Evolutionary conservation across 495 filamentous ascomycete genomes (phyloP), one percentile per base, ranked within the genome.

Genomic region (Evernia prunastri): DNA sequence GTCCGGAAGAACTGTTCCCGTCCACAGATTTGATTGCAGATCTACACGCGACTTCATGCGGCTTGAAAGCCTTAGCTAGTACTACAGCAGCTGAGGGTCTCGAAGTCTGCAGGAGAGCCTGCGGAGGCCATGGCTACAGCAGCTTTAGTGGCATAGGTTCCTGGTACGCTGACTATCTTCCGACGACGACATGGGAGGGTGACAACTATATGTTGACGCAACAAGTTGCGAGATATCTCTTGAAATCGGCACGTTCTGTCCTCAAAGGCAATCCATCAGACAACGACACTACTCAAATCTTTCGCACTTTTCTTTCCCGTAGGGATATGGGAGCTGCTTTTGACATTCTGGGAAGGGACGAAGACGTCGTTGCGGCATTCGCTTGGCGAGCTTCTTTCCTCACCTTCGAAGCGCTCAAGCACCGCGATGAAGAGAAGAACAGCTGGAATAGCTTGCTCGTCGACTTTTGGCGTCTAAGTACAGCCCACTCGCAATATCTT

Each of bases 131-230:
- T 66, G 88, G 88, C 42, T 91, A 87, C 74, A 82, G 77, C 64
- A 82, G 79, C 68, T 87, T 89, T 76, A 81, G 81, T 65, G 88
- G 88, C 17, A 87, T 90, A 65, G 85, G 85, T 6, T 68, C 80
- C 10, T 84, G 81, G 77, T 90, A 88, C 71, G 76, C 88, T 10
- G 85, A 89, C 67, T 87, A 88, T 70, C 77, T 89, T 1, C 85
- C 88, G 25, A 88, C 86, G 0, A 78, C 85, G 33, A 90, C 87
- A 17, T 85, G 80, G 74, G 83, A 85, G 72, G 86, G 88, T 47
- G 88, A 90, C 72, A 90, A 90, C 75, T 89, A 87, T 70, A 89
- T 90, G 85, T 76, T 90, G 56, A 86, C 86, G 40, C 88, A 90
- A 69, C 88, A 91, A 76, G 87, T 89, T n/a, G 84, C 86, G 6